Evolutionary conservation across 805 yeast genomes (phyloP).

Genomic region (Candida pseudoglaebosa): DNA sequence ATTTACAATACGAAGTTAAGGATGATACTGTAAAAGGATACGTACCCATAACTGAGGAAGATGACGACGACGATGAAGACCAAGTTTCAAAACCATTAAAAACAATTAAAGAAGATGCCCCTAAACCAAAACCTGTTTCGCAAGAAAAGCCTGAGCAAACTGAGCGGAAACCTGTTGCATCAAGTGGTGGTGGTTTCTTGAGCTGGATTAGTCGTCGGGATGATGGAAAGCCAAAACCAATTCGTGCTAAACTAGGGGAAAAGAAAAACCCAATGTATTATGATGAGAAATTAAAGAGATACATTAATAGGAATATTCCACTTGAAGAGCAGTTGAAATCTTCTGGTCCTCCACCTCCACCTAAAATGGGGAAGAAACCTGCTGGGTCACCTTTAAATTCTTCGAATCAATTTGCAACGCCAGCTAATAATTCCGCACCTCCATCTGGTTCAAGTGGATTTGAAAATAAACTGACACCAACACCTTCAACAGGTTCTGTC

Average conservation of each 20-base stretch:
- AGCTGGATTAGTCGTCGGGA: slow-evolving; percentile 33
- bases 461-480: slow-evolving; percentile 9
- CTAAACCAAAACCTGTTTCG: slow-evolving; percentile 18
- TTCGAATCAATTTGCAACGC: slow-evolving; percentile 8
- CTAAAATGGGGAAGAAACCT: slow-evolving; percentile 27
- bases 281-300: slow-evolving; percentile 79
- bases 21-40: slow-evolving; percentile 43
- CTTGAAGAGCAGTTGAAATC: slow-evolving; percentile 58
- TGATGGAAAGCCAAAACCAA: slow-evolving; percentile 68
- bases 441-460: slow-evolving; percentile 7
- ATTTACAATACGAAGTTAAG: slow-evolving; percentile 42
- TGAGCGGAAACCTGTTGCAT: slow-evolving; percentile 6
- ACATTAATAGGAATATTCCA: slow-evolving; percentile 73
- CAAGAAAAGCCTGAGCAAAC: slow-evolving; percentile 9
- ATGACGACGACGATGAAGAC: slow-evolving; percentile 48
- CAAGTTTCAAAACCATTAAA: slow-evolving; percentile 29
- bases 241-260: slow-evolving; percentile 84
- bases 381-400: slow-evolving; percentile 10
- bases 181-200: slow-evolving; percentile 52
- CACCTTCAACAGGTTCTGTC: slow-evolving; percentile 8
- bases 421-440: slow-evolving; percentile 7
- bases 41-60: slow-evolving; percentile 40
- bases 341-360: slow-evolving; percentile 69
- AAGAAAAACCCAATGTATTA: slow-evolving; percentile 60
- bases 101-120: slow-evolving; percentile 14